Evolutionary conservation across 2,329 filamentous ascomycete species (phyloP).

Genomic region (Monosporascus sp.): DNA sequence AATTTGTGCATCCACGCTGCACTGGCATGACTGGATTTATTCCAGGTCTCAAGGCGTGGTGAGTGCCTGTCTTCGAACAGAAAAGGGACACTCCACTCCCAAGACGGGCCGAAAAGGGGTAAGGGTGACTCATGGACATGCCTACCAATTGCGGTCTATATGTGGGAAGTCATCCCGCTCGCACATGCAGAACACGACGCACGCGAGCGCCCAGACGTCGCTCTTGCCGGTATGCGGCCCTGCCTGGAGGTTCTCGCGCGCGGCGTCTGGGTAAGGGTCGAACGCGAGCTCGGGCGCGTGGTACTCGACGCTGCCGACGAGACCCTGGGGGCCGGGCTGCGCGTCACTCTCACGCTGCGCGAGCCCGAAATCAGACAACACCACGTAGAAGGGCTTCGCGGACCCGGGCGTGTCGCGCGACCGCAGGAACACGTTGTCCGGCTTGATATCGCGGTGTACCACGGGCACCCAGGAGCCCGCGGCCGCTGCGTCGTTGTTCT

Average conservation of each 20-base stretch:
- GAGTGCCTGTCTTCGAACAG: no score
- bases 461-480: slow-evolving; percentile 7
- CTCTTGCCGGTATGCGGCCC: slow-evolving; percentile 9
- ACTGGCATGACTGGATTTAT: no score
- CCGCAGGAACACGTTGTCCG: slow-evolving; percentile 15
- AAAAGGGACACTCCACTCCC: no score
- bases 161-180: slow-evolving; percentile 10
- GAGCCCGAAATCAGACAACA: slow-evolving; percentile 14
- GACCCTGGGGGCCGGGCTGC: background rate
- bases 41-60: no score
- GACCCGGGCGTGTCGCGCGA: slow-evolving; percentile 13
- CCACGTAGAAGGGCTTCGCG: slow-evolving; percentile 9
- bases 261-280: slow-evolving; percentile 4
- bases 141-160: slow-evolving; percentile 6
- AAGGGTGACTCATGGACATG: no score
- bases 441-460: slow-evolving; percentile 17
- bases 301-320: slow-evolving; percentile 8
- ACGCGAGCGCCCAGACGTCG: slow-evolving; percentile 12
- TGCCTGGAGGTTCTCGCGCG: background rate
- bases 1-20: no score
- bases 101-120: no score
- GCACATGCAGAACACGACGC: slow-evolving; percentile 11
- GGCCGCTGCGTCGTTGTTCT: background rate
- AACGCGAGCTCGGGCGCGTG: slow-evolving; percentile 14
- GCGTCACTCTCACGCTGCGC: slow-evolving; percentile 1